Evolutionary conservation across 1,284 basidiomycete species (phyloP).

Genomic region (Boletus semigastroideus): DNA sequence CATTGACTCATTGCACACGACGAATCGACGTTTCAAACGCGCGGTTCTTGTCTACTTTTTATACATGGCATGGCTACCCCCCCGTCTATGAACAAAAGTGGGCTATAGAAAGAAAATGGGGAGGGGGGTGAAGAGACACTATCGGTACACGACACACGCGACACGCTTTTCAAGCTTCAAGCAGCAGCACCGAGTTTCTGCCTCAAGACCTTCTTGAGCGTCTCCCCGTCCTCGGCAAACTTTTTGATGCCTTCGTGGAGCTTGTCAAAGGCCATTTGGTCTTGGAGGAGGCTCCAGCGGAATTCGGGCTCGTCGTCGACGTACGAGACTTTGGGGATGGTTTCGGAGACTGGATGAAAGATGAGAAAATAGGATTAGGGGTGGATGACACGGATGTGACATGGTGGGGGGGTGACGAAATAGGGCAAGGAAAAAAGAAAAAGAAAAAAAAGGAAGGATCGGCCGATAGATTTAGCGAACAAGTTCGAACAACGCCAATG

Average conservation of each 20-base stretch:
- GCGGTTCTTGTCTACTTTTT: too few species aligned
- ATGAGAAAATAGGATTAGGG: not conserved
- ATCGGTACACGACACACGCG: too few species aligned
- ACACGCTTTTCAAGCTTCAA: too few species aligned
- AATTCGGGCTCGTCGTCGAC: constrained; percentile 95
- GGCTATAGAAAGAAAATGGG: too few species aligned
- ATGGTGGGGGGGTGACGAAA: not conserved
- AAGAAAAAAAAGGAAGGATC: constrained; percentile 1
- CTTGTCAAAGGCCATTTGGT: constrained; percentile 96
- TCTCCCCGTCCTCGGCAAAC: constrained; percentile 93
- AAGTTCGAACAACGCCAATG: too few species aligned
- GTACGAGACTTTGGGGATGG: constrained; percentile 79
- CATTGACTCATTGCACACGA: too few species aligned
- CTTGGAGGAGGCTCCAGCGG: constrained; percentile 89
- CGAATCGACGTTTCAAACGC: too few species aligned
- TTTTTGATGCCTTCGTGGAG: constrained; percentile 96
- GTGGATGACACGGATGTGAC: not conserved
- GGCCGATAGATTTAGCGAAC: not conserved
- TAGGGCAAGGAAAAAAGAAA: not conserved
- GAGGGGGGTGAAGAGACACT: too few species aligned
- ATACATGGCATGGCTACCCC: too few species aligned
- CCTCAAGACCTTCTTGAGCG: constrained; percentile 83
- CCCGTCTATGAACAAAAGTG: too few species aligned
- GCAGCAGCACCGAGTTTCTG: constrained; percentile 56
- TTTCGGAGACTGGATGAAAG: constrained; percentile 45